A percentile compares a stretch with the other conserved stretches of the same genome.
phyloP scores from a whole-genome alignment of 2,329 filamentous ascomycete genomes.

The Bipolaris sorokiniana region DNA sequence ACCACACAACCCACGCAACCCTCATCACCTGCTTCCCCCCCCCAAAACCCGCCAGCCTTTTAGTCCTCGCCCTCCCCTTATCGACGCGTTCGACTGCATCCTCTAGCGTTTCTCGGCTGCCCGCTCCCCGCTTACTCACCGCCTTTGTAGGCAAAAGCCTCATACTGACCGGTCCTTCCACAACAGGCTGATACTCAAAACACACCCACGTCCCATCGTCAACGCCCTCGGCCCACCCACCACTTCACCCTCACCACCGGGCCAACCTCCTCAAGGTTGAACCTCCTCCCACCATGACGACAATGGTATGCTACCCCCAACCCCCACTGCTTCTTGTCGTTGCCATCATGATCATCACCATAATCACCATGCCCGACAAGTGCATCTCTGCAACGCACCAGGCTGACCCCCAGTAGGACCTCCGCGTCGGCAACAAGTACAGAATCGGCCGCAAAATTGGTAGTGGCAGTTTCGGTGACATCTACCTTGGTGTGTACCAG shows the following conservation, averaged over 20 bases:
- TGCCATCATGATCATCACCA: neutral
- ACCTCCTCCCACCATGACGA: constrained; percentile 60
- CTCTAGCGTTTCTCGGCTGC: constrained; percentile 33
- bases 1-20: constrained; percentile 16
- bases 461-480: constrained; percentile 96
- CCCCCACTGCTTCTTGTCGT: constrained; percentile 41
- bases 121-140: constrained; percentile 49
- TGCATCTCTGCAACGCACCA: constrained; percentile 19
- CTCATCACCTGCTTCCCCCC: constrained; percentile 21
- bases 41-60: constrained; percentile 6
- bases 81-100: constrained; percentile 18
- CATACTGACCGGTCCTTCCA: constrained; percentile 49
- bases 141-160: constrained; percentile 51
- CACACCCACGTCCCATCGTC: constrained; percentile 30
- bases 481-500: constrained; percentile 75
- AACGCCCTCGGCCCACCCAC: constrained; percentile 26
- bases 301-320: constrained; percentile 60
- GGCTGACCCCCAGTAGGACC: constrained; percentile 69
- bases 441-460: constrained; percentile 99
- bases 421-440: constrained; percentile 99
- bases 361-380: constrained; percentile 11
- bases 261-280: constrained; percentile 46
- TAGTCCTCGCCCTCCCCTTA: constrained; percentile 6
- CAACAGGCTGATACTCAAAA: constrained; percentile 47
- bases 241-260: constrained; percentile 27